Percentiles rank a stretch among this genome's conserved stretches.
phyloP scores from a whole-genome alignment of 164 flowering plant genomes.

The Tetracentron sinense region DNA sequence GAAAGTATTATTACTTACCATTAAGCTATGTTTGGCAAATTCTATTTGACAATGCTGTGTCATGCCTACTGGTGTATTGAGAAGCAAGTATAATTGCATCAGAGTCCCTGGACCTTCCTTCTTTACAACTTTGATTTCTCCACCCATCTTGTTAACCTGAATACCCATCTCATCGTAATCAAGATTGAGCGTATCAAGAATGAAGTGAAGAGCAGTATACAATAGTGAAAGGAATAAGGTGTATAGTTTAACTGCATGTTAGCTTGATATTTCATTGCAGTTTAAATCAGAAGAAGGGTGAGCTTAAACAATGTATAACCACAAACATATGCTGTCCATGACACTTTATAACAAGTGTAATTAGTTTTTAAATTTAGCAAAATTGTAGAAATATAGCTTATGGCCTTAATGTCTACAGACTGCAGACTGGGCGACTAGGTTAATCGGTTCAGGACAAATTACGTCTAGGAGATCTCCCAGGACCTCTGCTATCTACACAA shows the following conservation, averaged over 20 bases:
- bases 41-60: constrained; percentile 40
- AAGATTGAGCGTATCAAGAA: constrained; percentile 4
- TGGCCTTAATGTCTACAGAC: no score
- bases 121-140: constrained; percentile 85
- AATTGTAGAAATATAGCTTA: background rate
- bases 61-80: constrained; percentile 41
- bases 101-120: constrained; percentile 85
- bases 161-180: constrained; percentile 1
- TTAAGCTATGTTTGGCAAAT: constrained; percentile 35
- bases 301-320: background rate
- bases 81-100: constrained; percentile 68
- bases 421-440: no score
- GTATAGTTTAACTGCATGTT: no score
- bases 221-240: no score
- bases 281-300: background rate
- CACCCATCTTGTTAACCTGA: constrained; percentile 92
- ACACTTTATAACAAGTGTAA: no score
- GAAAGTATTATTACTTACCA: constrained; percentile 42
- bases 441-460: no score
- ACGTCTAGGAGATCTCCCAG: background rate
- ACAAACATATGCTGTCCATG: background rate
- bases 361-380: background rate
- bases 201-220: background rate
- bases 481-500: no score
- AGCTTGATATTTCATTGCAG: no score